Evolutionary conservation across 2,329 filamentous ascomycete genomes (phyloP), one percentile per base, ranked within the genome.

Genomic region (Paraphaeosphaeria minitans): DNA sequence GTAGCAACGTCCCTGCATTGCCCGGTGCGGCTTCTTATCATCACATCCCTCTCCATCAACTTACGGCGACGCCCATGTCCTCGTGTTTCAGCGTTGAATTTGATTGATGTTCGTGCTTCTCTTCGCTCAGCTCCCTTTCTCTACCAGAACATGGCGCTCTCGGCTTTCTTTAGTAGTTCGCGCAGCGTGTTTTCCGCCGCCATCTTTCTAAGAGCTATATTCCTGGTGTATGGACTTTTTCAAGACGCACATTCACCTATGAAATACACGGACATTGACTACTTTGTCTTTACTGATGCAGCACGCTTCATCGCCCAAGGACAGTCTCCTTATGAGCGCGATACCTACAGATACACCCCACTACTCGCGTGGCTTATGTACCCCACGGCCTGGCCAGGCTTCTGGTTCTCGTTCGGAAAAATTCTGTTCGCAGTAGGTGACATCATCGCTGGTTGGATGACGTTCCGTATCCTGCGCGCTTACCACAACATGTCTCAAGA

Each of bases 191-290:
- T 83, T 66, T 68, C 77, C 31, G 62, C 76, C 27, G 77, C 82
- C 12, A 80, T 88, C 55, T 69, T 88, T 49, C 84, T 99, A 24
- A 91, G 95, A 60, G 74, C 86, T 6, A 75, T 81, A 33, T 87
- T 99, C 63, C 85, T 98, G 51, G 75, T 96, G 70, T 98, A 98
- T 76, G 94, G 95, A 58, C 85, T 92, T 60, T 93, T 91, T 83
- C 95, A 99, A 80, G 95, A 99, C 79, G 89, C 92, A 60, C 84
- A 93, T 79, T 96, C 93, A 8, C 89, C 94, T 14, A 81, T 99
- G 73, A 98, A 98, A 80, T 99, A 98, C 82, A 99, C 95, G 53
- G 95, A 99, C 79, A 97, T 99, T 70, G 95, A 99, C 83, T 99
- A 99, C 79, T 88, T 93, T 65, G 95, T 99, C 76, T 99, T 99